Conservation (phyloP, 139 green algal genomes). For the Nannochloris sp. region DNA sequence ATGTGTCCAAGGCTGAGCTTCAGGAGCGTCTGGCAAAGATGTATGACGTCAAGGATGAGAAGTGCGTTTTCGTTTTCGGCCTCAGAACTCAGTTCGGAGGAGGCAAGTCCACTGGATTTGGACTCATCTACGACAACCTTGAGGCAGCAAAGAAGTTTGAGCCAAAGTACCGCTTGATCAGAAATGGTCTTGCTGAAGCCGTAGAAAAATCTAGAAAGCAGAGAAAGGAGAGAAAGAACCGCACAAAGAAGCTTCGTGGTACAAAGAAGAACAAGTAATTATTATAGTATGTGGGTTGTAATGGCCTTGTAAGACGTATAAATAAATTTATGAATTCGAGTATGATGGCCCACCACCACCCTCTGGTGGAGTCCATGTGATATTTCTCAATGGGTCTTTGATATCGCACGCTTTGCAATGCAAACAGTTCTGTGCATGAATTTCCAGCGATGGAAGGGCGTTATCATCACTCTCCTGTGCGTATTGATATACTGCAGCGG, state of each 20-base stretch:
- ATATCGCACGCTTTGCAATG: constrained; percentile 95
- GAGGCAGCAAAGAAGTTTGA: constrained; percentile 95
- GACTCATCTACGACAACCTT: constrained; percentile 96
- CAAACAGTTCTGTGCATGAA: constrained; percentile 96
- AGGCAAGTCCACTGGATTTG: constrained; percentile 98
- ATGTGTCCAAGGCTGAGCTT: constrained; percentile 95
- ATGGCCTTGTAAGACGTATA: neutral
- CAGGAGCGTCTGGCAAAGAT: constrained; percentile 92
- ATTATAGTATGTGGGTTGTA: constrained; percentile 7
- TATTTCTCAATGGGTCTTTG: constrained; percentile 89
- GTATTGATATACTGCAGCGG: constrained; percentile 88
- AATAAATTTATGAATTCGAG: constrained; percentile 43
- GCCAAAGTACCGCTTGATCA: constrained; percentile 91
- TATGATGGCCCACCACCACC: constrained; percentile 83
- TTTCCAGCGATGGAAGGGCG: constrained; percentile 41
- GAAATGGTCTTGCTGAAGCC: constrained; percentile 75
- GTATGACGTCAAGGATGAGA: constrained; percentile 88
- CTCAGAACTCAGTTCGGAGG: constrained; percentile 98
- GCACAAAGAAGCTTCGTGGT: constrained; percentile 86
- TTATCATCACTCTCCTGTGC: constrained; percentile 4
- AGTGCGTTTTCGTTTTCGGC: constrained; percentile 89
- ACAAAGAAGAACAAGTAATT: constrained; percentile 74
- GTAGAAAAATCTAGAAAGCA: constrained; percentile 93
- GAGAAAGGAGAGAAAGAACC: constrained; percentile 99
- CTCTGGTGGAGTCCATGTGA: constrained; percentile 84